Evolutionary conservation across 768 basidiomycete genomes (phyloP), one percentile per base, ranked within the genome.

Genomic region (Hortiboletus flavorubellus): DNA sequence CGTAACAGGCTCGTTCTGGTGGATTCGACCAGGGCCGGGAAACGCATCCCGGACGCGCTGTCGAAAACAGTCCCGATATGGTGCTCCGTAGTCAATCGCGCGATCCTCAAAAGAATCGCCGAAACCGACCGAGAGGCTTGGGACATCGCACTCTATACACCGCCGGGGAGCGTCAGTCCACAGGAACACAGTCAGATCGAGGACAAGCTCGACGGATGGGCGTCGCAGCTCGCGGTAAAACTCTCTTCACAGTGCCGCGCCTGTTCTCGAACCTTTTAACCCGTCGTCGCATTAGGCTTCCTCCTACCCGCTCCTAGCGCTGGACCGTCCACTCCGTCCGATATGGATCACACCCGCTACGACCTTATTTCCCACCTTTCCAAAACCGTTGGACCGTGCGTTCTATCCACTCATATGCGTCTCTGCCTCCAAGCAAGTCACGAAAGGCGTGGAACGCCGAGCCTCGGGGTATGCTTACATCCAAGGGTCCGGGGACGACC

Each of bases 401-500:
- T 91, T 81, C 69, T 73, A 76, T 63, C 90, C 95, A 0, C 68
- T 98, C 53, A 74, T 98, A 29, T 97, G 93, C 68, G 72, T 94
- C 11, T 93, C 91, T 3, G 93, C 95, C 2, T 95, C 93, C 4
- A 84, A 82, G 59, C 85, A 84, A 59, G 76, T 87, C 7, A 65
- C 73, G 7, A 81, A 83, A 2, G 84, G 84, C 8, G 52, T 80
- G 1, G 86, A 89, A 55, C 76, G 88, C 21, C 80, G 87, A 1
- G 59, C 75, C 9, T 71, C 75, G n/a, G 91, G 90, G 0, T 97
- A 86, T 66, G 76, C 84, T 21, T 98, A 98, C 67, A 82, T 98
- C 8, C 94, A 96, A 68, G 96, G 96, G 1, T 91, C 90, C 0
- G 96, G 94, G 0, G 96, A 98, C 64, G 96, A 98, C 63, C 92